Conservation (phyloP, 805 yeast genomes). For the Kodamaea sagamina region DNA sequence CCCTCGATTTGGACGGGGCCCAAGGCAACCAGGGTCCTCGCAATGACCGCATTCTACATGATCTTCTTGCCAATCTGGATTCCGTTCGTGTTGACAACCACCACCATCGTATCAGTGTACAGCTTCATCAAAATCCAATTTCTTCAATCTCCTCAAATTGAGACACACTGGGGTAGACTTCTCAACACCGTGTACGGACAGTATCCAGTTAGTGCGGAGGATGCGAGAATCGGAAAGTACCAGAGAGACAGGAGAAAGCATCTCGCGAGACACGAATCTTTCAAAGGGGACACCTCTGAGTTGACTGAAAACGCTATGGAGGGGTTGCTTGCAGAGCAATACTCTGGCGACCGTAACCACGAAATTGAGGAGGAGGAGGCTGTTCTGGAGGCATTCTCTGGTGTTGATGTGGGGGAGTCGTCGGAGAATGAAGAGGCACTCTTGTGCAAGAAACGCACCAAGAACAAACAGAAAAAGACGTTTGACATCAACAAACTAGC, state of each 20-base stretch:
- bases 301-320: slow-evolving; percentile 40
- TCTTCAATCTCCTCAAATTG: slow-evolving; percentile 24
- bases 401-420: neutral
- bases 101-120: slow-evolving; percentile 40
- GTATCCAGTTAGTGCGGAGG: slow-evolving; percentile 31
- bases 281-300: slow-evolving; percentile 44
- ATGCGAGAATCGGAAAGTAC: slow-evolving; percentile 33
- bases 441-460: neutral
- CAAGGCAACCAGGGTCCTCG: slow-evolving; percentile 23
- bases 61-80: slow-evolving; percentile 52
- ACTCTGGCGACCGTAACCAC: slow-evolving; percentile 6
- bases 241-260: slow-evolving; percentile 30
- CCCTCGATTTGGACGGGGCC: slow-evolving; percentile 38
- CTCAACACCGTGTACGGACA: slow-evolving; percentile 29
- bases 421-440: slow-evolving; percentile 13
- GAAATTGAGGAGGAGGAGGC: slow-evolving; percentile 16
- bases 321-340: slow-evolving; percentile 26
- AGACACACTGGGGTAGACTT: slow-evolving; percentile 37
- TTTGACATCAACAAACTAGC: slow-evolving; percentile 11
- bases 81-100: slow-evolving; percentile 43
- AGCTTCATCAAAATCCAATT: slow-evolving; percentile 40
- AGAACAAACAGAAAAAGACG: slow-evolving; percentile 4
- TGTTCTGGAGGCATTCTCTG: slow-evolving; percentile 11
- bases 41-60: slow-evolving; percentile 27
- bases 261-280: slow-evolving; percentile 34